Base-by-base conservation (phyloP, 192 early-diverging fungal species). In the Funneliformis geosporum region DNA sequence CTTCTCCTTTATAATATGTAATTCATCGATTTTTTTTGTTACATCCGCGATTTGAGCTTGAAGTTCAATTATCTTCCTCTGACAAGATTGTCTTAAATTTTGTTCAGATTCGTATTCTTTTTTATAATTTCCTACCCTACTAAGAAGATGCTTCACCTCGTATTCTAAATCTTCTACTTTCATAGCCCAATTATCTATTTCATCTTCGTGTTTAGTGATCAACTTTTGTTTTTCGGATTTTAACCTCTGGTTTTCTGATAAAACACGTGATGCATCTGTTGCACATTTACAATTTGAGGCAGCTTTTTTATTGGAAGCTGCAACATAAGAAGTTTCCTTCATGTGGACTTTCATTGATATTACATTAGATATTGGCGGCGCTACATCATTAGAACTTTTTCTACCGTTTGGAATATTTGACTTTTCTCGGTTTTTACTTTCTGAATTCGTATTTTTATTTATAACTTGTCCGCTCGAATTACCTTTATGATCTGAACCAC, bases 21-120 rank as follows among this genome's bases (percentile, higher is more conserved):
- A n/a, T 11, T 42, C 40, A 21, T 69, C 67, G n/a, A n/a, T 38
- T 42, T 69, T 40, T 9, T 21, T 69, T 16, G 12, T n/a, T 16
- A 69, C 39, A 44, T 69, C 67, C 10, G 39, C 21, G 18, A 69
- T 14, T 16, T n/a, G 33, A n/a, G 38, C 38, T 69, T 69, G 67
- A 42, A 69, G 67, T 44, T 69, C 67, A 18, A 69, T 69, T 8
- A 69, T 16, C 11, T 69, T 69, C 14, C 11, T 39, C n/a, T 69
- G 67, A 23, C 67, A 39, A 43, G 38, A 69, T 7, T 43, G 38
- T 42, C 38, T 69, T 18, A n/a, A 43, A 4, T 43, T 42, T 10
- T n/a, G 18, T 40, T 69, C 67, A 6, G 33, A 43, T 16, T n/a
- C 18, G 40, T n/a, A n/a, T 42, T 69, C 38, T 10, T 40, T 43